phyloP scores from a whole-genome alignment of 768 basidiomycete species.

The Rhizopogon vinicolor region DNA sequence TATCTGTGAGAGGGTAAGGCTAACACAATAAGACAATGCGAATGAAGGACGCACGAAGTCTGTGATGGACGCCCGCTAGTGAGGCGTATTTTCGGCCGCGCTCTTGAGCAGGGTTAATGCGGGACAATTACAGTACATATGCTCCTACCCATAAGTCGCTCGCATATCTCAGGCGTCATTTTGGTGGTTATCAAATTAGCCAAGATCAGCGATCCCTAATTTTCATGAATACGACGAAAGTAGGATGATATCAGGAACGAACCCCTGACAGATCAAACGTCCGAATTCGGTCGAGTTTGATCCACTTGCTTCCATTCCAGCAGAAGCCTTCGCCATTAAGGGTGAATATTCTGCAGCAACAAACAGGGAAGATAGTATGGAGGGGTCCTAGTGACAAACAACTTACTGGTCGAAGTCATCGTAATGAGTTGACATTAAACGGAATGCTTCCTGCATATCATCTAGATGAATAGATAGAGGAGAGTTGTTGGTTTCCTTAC shows the following conservation, averaged over 20 bases:
- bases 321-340: background rate
- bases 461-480: background rate
- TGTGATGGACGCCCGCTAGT: constrained; percentile 1
- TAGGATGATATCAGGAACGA: background rate
- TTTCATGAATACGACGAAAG: background rate
- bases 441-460: background rate
- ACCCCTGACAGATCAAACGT: background rate
- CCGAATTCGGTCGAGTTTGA: background rate
- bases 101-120: background rate
- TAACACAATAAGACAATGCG: background rate
- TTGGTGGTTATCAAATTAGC: background rate
- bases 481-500: background rate
- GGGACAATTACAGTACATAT: background rate
- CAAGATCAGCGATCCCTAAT: constrained; percentile 1
- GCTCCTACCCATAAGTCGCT: background rate
- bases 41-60: background rate
- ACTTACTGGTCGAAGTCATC: background rate
- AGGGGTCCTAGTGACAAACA: background rate
- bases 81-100: constrained; percentile 1
- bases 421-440: background rate
- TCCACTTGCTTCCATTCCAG: background rate
- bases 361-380: background rate
- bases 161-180: constrained; percentile 1
- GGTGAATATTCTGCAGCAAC: background rate
- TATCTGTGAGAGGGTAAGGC: background rate